Base-by-base conservation (phyloP, 192 early-diverging fungal genomes). In the Dispira simplex region DNA sequence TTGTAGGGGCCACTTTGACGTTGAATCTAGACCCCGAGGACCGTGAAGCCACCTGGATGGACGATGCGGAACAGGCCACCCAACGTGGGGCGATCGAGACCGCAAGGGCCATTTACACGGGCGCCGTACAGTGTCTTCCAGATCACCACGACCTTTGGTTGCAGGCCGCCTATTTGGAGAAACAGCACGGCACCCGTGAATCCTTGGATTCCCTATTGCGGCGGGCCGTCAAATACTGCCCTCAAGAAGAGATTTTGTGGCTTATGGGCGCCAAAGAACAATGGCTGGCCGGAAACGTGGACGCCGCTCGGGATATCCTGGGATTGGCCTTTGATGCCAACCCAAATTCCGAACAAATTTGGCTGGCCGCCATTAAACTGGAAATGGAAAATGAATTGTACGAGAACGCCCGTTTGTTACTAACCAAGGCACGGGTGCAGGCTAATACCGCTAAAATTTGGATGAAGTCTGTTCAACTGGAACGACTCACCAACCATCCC, bases 261-360 rank as follows among this genome's bases (percentile, higher is more conserved):
- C 79, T 99, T 32, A 97, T 97, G 89, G 87, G 81, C 0, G 96
- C 96, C 32, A 95, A 97, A 69, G 92, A 96, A 56, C 90, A 89
- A 70, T 97, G 95, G 95, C 60, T 84, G 18, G 78, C 80, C 13
- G 85, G 85, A 8, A 86, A 94, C 68, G 79, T 98, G 16, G 75
- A 78, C 8, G 89, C 82, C 25, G 96, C 95, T 12, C 85, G 92
- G 28, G 73, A 68, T 14, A 90, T 95, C 60, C 77, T 99, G 20
- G 87, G 83, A 44, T 80, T 82, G 57, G 95, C 95, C 8, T 94
- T 93, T 73, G 78, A 79, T 11, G 92, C 94, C 4, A 96, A 97
- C 68, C 89, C 92, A 0, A 83, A 84, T 60, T 90, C 87, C 43
- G 93, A 97, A 66, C 81, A 91, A 65, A 95, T 97, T 39, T 90